Evolutionary conservation across 1,284 basidiomycete genomes (phyloP).

Genomic region (Pulveroboletus ridleyi): DNA sequence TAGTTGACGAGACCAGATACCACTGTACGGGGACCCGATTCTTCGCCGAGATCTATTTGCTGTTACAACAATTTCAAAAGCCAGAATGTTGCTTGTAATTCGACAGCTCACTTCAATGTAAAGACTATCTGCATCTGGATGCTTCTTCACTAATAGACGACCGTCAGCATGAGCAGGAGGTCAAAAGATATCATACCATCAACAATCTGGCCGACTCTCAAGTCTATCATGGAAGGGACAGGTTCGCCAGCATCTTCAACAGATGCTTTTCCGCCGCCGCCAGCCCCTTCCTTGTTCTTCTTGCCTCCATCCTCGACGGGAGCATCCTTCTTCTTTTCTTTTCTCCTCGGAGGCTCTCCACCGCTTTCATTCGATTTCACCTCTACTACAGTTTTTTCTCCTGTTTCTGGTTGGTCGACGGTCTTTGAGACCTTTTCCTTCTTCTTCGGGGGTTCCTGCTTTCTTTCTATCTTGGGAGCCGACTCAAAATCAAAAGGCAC

Average conservation of each 20-base stretch:
- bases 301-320: slow-evolving; percentile 44
- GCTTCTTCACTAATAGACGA: slow-evolving; percentile 75
- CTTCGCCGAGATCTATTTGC: slow-evolving; percentile 96
- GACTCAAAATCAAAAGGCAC: slow-evolving; percentile 78
- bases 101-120: slow-evolving; percentile 79
- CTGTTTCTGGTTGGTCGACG: slow-evolving; percentile 40
- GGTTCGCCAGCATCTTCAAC: slow-evolving; percentile 79
- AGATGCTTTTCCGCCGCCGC: slow-evolving; percentile 46
- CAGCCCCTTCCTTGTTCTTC: slow-evolving; percentile 49
- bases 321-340: slow-evolving; percentile 57
- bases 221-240: slow-evolving; percentile 92
- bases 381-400: slow-evolving; percentile 35
- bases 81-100: neutral
- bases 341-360: slow-evolving; percentile 45
- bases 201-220: slow-evolving; percentile 90
- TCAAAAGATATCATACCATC: slow-evolving; percentile 66
- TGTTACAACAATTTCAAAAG: slow-evolving; percentile 34
- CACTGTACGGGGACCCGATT: slow-evolving; percentile 91
- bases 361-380: slow-evolving; percentile 36
- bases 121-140: slow-evolving; percentile 93
- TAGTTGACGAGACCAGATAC: slow-evolving; percentile 96
- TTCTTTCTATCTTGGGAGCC: slow-evolving; percentile 78
- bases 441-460: slow-evolving; percentile 78
- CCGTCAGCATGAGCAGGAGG: slow-evolving; percentile 10
- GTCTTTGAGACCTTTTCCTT: slow-evolving; percentile 76